These are phyloP conservation scores for Nothophoma quercina DNA, from an alignment of 2,329 filamentous ascomycete genomes.

Conservation along the genomic window DNA sequence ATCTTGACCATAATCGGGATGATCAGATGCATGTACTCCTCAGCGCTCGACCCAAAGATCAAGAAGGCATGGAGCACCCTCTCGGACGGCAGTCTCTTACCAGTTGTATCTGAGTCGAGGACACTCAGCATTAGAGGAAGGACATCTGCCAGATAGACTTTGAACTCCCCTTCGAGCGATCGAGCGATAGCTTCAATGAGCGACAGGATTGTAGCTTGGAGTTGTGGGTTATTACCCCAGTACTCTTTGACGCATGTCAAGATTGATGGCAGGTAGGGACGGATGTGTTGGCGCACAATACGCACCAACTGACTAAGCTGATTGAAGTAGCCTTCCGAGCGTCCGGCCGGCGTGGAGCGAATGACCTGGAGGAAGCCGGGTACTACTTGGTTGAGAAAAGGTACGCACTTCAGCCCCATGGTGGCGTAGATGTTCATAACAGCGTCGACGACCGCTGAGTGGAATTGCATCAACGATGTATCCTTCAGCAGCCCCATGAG, in stretches of 20 bases:
- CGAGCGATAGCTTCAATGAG: conserved; percentile 93
- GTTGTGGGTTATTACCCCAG: conserved; percentile 80
- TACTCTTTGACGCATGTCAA: conserved; percentile 87
- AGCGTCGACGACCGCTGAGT: conserved; percentile 92
- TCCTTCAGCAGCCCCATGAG: conserved; percentile 92
- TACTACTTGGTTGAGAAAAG: conserved; percentile 91
- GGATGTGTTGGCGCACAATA: conserved; percentile 95
- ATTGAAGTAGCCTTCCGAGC: conserved; percentile 96
- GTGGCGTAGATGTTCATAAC: conserved; percentile 99
- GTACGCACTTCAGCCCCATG: conserved; percentile 92
- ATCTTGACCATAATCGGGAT: conserved; percentile 93
- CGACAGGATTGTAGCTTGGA: conserved; percentile 90
- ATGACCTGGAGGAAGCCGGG: conserved; percentile 94
- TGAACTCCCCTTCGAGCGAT: conserved; percentile 96
- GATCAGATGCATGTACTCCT: conserved; percentile 99
- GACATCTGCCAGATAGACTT: conserved; percentile 88
- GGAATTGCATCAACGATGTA: conserved; percentile 85
- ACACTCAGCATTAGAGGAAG: conserved; percentile 94
- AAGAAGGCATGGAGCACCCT: conserved; percentile 93
- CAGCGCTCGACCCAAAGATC: conserved; percentile 92
- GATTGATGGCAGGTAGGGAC: conserved; percentile 87
- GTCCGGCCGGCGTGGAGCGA: conserved; percentile 75
- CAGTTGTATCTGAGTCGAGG: conserved; percentile 82
- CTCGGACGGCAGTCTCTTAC: conserved; percentile 82
- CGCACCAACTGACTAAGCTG: conserved; percentile 91